Base-by-base conservation (phyloP, 75 land plant genomes). In the Cupressus sempervirens region DNA sequence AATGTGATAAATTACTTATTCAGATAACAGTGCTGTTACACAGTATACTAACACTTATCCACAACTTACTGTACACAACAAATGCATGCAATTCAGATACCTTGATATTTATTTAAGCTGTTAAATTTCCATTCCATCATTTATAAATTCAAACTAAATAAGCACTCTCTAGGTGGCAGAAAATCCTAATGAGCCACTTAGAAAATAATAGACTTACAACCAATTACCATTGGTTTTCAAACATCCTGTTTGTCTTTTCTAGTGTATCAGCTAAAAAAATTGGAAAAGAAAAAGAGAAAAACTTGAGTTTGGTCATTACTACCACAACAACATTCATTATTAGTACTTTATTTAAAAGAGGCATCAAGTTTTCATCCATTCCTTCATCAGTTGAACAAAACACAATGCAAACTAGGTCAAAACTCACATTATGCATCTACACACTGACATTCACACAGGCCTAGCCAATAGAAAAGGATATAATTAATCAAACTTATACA, bases 1-100 rank as follows among this genome's bases (percentile, higher is more conserved):
- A 84, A 41, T 1, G 15, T 35, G 84, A 89, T 52, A 18, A 38
- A 85, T 26, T 43, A 10, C 0, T 43, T 41, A 79, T 79, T 79
- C 32, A 23, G 48, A 20, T 26, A 79, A 79, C 13, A 45, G 30
- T 26, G 46, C 32, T 72, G 13, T 7, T 11, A n/a, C 43, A 38
- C 10, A 36, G 53, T 18, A 18, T 8, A 76, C 41, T 35, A 36
- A 40, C 13, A 45, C 30, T 23, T 29, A n/a, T 26, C 26, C 13
- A 79, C 50, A 26, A 79, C 29, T 45, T 79, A 29, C 46, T 12
- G 23, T 26, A 18, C 26, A 32, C n/a, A 79, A 79, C 30, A 79
- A n/a, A 7, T 18, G 43, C n/a, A 40, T n/a, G 20, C 46, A 12
- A 43, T 45, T 45, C 12, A 26, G 26, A 79, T 45, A 8, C 81